Evolutionary conservation across 139 green algal species (phyloP).

Genomic region (Asterochloris sp.): DNA sequence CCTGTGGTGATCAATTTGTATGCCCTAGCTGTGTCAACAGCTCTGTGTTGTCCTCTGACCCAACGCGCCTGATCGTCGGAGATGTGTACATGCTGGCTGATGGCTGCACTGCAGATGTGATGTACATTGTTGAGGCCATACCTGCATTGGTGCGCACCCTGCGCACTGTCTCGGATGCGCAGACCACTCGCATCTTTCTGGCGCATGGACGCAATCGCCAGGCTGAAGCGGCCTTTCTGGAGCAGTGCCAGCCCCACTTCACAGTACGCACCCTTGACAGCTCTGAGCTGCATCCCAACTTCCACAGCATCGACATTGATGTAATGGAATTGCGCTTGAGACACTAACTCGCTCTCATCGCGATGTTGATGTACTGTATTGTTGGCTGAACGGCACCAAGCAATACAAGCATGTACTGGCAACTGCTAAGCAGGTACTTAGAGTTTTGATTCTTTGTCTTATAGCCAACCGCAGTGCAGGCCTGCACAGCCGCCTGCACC

Average conservation of each 20-base stretch:
- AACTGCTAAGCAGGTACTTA: no score
- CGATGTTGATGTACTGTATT: no score
- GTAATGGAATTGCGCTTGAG: conserved; percentile 32
- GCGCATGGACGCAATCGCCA: conserved; percentile 50
- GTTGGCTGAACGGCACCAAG: background rate
- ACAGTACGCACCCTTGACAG: conserved; percentile 4
- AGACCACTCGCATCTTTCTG: conserved; percentile 15
- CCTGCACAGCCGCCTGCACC: no score
- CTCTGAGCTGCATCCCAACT: conserved; percentile 45
- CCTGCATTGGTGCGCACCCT: conserved; percentile 21
- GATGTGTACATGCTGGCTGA: background rate
- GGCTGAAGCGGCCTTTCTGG: conserved; percentile 43
- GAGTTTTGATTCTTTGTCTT: no score
- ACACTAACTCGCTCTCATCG: background rate
- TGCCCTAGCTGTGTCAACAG: background rate
- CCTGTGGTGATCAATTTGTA: conserved; percentile 30
- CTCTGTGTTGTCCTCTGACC: background rate
- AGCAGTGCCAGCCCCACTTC: conserved; percentile 17
- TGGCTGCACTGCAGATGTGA: conserved; percentile 29
- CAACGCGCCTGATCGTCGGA: background rate
- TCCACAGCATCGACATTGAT: conserved; percentile 49
- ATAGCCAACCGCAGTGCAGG: no score
- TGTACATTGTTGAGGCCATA: conserved; percentile 40
- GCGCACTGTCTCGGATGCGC: background rate
- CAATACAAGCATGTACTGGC: background rate